Conservation (phyloP, 148 eudicot genomes). For the Arbutus unedo region DNA sequence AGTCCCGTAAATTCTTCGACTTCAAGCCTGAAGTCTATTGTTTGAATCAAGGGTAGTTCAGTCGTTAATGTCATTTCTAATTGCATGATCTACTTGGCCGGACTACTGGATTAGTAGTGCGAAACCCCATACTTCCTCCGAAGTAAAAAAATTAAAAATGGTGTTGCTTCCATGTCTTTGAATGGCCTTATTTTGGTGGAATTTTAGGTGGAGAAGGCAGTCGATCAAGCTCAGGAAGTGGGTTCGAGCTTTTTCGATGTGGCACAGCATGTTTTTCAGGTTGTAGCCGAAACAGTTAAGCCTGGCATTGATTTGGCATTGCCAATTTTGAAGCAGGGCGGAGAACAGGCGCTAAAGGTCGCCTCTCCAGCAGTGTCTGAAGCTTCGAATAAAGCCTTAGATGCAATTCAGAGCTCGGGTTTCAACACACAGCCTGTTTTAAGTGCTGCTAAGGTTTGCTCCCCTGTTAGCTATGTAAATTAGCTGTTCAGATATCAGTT, state of each 20-base stretch:
- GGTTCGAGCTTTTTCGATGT: constrained; percentile 49
- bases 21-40: not conserved
- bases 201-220: constrained; percentile 71
- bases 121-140: not conserved
- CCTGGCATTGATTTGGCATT: constrained; percentile 76
- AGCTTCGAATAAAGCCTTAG: constrained; percentile 83
- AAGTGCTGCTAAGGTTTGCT: constrained; percentile 73
- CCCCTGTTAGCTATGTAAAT: not conserved
- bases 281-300: constrained; percentile 49
- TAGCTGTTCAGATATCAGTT: not conserved
- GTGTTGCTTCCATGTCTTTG: constrained; percentile 1
- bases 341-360: constrained; percentile 59
- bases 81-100: not conserved
- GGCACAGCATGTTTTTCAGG: constrained; percentile 48
- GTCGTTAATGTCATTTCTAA: too few species aligned
- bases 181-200: constrained; percentile 5
- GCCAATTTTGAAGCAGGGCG: constrained; percentile 76
- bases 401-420: constrained; percentile 80
- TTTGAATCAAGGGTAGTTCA: too few species aligned
- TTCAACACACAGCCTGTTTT: constrained; percentile 60
- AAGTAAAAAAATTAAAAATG: too few species aligned
- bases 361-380: constrained; percentile 78
- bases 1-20: not conserved
- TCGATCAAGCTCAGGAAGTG: constrained; percentile 75
- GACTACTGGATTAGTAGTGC: not conserved